Evolutionary conservation across 176 grass and related monocot species (phyloP), one percentile per base, ranked within the genome.

Genomic region (Luzula sylvatica): DNA sequence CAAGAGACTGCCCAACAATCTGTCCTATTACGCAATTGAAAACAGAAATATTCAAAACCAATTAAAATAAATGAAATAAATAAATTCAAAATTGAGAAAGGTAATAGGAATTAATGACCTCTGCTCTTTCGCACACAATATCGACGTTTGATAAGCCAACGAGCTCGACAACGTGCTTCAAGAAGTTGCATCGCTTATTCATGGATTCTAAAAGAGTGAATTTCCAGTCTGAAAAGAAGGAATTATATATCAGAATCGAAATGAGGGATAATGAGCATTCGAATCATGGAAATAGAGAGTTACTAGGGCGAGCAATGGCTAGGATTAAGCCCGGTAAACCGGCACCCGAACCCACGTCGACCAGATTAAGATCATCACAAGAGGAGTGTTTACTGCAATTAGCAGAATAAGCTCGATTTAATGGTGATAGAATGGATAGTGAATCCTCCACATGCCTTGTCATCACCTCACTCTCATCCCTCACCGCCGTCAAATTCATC

Each of bases 401-500:
- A 25, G 27, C 40, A 20, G 30, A 23, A 63, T 96, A 96, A 2
- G 65, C 71, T 8, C 42, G 71, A 53, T 72, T 68, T 11, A 98
- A 64, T 0, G 92, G 81, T 42, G 72, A 56, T 2, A 95, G 73
- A 11, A 88, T 65, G 5, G 83, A 56, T 13, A 95, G 69, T 6
- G 83, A 88, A 67, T 95, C 83, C 0, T 26, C 73, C 12, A 95
- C 83, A 55, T 95, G 89, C 24, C 89, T 78, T 38, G 57, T 75
- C 89, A 95, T 95, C 35, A 95, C 89, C 58, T 88, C 70, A 53
- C 38, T 46, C 71, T 82, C 74, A 35, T 82, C 80, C 3, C 58
- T 86, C 47, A 82, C 77, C 43, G 89, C 92, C 21, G 85, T 98
- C 23, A 98, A 78, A 53, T 98, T 98, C 85, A 98, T 89, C 56